phyloP scores from a whole-genome alignment of 73 alveolate genomes.

The Paramecium pentaurelia region DNA sequence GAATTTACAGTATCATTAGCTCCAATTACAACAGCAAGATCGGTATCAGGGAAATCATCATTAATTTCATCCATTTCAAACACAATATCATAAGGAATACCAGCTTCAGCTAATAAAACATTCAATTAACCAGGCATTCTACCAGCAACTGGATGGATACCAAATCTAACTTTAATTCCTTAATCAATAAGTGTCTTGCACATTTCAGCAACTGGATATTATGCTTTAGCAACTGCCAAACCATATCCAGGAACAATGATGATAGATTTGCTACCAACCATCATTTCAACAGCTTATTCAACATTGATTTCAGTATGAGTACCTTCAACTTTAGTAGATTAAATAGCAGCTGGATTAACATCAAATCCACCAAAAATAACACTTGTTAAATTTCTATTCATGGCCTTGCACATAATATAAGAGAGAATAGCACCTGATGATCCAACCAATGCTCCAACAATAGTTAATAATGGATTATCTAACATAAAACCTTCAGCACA shows the following conservation, averaged over 20 bases:
- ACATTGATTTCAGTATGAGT: conserved; percentile 52
- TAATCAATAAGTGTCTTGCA: conserved; percentile 42
- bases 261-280: conserved; percentile 55
- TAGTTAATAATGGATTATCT: conserved; percentile 66
- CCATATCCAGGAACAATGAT: conserved; percentile 89
- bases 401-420: conserved; percentile 86
- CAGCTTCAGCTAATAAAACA: conserved; percentile 85
- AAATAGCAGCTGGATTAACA: conserved; percentile 24
- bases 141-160: conserved; percentile 90
- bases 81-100: conserved; percentile 80
- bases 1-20: conserved; percentile 86
- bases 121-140: conserved; percentile 88
- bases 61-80: conserved; percentile 84
- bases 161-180: conserved; percentile 66
- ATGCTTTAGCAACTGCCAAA: conserved; percentile 81
- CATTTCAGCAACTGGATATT: conserved; percentile 65
- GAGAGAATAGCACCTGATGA: conserved; percentile 84
- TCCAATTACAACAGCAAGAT: conserved; percentile 77
- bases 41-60: conserved; percentile 76
- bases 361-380: conserved; percentile 73
- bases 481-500: conserved; percentile 81
- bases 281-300: conserved; percentile 58
- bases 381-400: conserved; percentile 70
- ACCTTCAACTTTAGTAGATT: conserved; percentile 25
- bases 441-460: conserved; percentile 81